These are phyloP conservation scores for Alnus rubra DNA, from an alignment of 306 rosid genomes.

Conservation along the genomic window DNA sequence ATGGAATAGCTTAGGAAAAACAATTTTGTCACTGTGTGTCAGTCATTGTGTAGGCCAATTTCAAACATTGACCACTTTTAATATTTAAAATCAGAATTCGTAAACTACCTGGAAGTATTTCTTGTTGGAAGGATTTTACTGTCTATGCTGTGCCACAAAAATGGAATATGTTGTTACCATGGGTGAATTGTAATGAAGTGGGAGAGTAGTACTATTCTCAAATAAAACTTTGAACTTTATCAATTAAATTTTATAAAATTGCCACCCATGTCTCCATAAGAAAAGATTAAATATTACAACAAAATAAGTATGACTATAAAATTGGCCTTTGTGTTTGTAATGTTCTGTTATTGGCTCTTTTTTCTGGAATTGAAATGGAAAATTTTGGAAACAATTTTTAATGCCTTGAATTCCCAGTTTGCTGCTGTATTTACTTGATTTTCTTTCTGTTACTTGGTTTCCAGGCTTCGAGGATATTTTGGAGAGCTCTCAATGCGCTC, in stretches of 20 bases:
- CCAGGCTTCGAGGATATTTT: conserved; percentile 72
- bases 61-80: background rate
- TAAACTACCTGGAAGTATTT: too few species aligned
- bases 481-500: conserved; percentile 74
- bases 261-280: background rate
- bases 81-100: background rate
- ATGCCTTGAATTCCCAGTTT: conserved; percentile 14
- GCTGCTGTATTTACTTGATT: conserved; percentile 8
- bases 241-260: background rate
- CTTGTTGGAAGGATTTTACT: background rate
- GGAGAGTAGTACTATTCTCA: background rate
- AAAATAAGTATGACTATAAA: background rate
- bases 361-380: conserved; percentile 19
- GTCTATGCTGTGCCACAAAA: background rate
- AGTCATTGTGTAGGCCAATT: background rate
- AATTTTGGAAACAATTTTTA: conserved; percentile 8
- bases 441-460: conserved; percentile 32
- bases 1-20: background rate
- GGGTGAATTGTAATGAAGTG: background rate
- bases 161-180: background rate
- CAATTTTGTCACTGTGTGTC: background rate
- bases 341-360: background rate
- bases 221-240: background rate
- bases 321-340: background rate
- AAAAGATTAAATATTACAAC: background rate